Evolutionary conservation across 306 rosid genomes (phyloP).

Genomic region (Trifolium dubium): DNA sequence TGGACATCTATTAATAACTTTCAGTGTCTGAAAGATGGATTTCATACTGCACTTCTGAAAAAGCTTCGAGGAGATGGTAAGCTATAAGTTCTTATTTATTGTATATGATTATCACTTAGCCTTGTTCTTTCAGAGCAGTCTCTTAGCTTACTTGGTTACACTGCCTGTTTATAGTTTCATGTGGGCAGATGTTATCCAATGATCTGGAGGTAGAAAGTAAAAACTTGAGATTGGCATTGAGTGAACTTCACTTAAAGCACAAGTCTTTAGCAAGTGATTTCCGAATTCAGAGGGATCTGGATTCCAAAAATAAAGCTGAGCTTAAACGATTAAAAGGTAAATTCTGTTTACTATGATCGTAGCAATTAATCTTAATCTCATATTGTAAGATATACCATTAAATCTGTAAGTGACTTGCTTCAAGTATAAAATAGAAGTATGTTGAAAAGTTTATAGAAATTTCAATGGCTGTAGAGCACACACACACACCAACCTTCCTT

Average conservation of each 20-base stretch:
- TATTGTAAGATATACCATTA: background rate
- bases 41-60: slow-evolving; percentile 52
- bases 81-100: slow-evolving; percentile 32
- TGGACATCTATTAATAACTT: slow-evolving; percentile 55
- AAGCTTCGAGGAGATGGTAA: slow-evolving; percentile 72
- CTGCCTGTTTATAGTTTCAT: slow-evolving; percentile 61
- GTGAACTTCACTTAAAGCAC: slow-evolving; percentile 68
- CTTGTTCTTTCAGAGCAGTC: slow-evolving; percentile 26
- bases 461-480: background rate
- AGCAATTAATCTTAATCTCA: background rate
- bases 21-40: slow-evolving; percentile 68
- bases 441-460: slow-evolving; percentile 1
- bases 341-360: slow-evolving; percentile 21
- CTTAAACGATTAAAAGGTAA: slow-evolving; percentile 68
- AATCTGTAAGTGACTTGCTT: background rate
- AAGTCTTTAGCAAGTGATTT: slow-evolving; percentile 63
- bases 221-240: slow-evolving; percentile 67
- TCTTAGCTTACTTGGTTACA: slow-evolving; percentile 41
- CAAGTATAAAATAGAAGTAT: slow-evolving; percentile 18
- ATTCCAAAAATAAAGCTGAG: slow-evolving; percentile 70
- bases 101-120: slow-evolving; percentile 28
- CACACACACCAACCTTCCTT: background rate
- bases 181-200: slow-evolving; percentile 52
- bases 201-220: slow-evolving; percentile 58
- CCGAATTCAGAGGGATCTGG: slow-evolving; percentile 62